Evolutionary conservation across 169 alveolate genomes (phyloP).

Genomic region (Miamiensis avidus): DNA sequence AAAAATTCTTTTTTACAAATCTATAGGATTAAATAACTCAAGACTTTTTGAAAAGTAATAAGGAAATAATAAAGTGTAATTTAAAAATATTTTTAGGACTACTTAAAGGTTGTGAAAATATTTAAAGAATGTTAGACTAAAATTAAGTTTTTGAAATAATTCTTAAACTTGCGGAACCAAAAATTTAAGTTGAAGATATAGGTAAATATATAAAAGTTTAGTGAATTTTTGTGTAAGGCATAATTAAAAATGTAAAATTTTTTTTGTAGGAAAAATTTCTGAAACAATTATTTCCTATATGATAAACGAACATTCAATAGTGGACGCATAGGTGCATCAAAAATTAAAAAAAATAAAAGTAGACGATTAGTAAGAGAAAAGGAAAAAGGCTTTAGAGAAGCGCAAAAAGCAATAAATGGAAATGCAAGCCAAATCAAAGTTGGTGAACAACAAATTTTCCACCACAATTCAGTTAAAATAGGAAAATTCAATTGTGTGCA

Average conservation of each 20-base stretch:
- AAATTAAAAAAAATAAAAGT: no score
- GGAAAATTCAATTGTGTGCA: background rate
- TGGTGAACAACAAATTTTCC: background rate
- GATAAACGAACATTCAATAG: background rate
- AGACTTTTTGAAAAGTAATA: background rate
- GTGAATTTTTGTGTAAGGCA: background rate
- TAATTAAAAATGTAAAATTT: no score
- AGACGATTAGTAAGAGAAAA: background rate
- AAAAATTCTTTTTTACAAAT: no score
- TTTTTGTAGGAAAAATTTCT: background rate
- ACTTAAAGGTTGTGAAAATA: background rate
- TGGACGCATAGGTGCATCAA: background rate
- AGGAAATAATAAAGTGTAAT: background rate
- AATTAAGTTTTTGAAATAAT: no score
- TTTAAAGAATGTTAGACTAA: background rate
- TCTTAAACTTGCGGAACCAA: background rate
- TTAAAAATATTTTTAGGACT: background rate
- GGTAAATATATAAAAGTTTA: background rate
- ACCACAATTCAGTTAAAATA: no score
- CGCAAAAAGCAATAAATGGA: background rate
- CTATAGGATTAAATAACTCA: background rate
- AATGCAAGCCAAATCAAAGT: background rate
- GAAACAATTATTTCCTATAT: background rate
- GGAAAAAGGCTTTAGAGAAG: background rate
- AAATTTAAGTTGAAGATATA: background rate